Conservation (phyloP, 768 basidiomycete genomes). For the Suillus tomentosus region DNA sequence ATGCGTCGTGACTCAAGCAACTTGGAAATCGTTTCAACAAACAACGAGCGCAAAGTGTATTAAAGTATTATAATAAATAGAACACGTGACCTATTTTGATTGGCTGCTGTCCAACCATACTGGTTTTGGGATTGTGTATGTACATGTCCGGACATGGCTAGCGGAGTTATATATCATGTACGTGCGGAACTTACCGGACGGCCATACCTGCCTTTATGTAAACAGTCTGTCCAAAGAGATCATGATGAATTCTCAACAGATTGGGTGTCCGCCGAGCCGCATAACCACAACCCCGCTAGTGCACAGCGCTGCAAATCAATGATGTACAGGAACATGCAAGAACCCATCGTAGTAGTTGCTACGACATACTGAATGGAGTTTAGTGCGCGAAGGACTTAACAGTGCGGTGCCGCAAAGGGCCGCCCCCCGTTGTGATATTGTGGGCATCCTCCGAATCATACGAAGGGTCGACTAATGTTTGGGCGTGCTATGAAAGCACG, state of each 20-base stretch:
- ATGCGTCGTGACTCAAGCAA: background rate
- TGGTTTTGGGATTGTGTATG: too few relatives aligned
- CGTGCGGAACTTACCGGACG: too few relatives aligned
- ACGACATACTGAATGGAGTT: background rate
- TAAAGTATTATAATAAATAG: background rate
- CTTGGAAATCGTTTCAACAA: background rate
- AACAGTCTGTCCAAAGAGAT: too few relatives aligned
- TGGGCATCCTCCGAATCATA: background rate
- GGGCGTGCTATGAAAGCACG: background rate
- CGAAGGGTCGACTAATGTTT: background rate
- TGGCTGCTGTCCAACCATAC: background rate
- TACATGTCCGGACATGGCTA: too few relatives aligned
- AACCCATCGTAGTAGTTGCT: background rate
- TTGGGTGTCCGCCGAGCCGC: too few relatives aligned
- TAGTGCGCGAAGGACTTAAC: background rate
- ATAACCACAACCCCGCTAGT: too few relatives aligned
- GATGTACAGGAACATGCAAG: background rate
- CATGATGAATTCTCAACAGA: too few relatives aligned
- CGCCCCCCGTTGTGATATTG: too few relatives aligned
- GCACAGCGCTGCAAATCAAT: too few relatives aligned
- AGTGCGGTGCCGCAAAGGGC: background rate
- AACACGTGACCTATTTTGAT: background rate
- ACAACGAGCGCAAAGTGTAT: background rate
- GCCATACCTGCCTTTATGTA: too few relatives aligned
- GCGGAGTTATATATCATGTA: too few relatives aligned